Evolutionary conservation across 495 filamentous ascomycete species (phyloP), one percentile per base, ranked within the genome.

Genomic region (Trichoderma orchidacearum): DNA sequence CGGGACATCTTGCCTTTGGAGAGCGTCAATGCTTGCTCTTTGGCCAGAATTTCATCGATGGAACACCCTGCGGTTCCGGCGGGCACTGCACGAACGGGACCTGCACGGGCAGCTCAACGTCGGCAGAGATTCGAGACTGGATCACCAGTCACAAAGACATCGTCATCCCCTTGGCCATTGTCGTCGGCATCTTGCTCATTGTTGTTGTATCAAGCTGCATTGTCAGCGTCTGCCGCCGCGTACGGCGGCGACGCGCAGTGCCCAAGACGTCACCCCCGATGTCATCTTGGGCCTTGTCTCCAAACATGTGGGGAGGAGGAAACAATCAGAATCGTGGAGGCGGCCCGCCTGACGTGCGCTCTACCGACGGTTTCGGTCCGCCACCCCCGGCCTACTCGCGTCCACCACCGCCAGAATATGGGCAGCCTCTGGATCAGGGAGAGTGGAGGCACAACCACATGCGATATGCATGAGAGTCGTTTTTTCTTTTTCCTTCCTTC

Each of bases 21-120:
- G 62, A 69, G 11, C 76, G 76, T 63, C 76, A 75, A 35, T 95
- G 84, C 67, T 86, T 82, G 66, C 75, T 76, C 29, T 85, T 93
- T 74, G 81, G 88, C 63, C 90, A 96, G 68, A 92, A 95, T 67
- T 97, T 94, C 72, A 75, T 98, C 35, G 94, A 98, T 65, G 93
- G 93, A 12, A 97, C 93, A 7, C 75, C 82, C 3, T 98, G 93
- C 68, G 79, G 84, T 53, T 84, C 88, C 23, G 88, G 89, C 55
- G 93, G 93, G 5, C 72, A 74, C 50, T 98, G 93, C 66, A 64
- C 60, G 31, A 90, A 90, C 58, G 89, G 89, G 7, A 68, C 75
- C 58, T 94, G 89, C 68, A 66, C 75, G 62, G 89, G 86, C 34
- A 74, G 80, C 5, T 78, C 74, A 15, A 72, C 82, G 0, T 69